These are phyloP conservation scores for Blepharisma stoltei DNA, from an alignment of 73 alveolate species.

Conservation along the genomic window DNA sequence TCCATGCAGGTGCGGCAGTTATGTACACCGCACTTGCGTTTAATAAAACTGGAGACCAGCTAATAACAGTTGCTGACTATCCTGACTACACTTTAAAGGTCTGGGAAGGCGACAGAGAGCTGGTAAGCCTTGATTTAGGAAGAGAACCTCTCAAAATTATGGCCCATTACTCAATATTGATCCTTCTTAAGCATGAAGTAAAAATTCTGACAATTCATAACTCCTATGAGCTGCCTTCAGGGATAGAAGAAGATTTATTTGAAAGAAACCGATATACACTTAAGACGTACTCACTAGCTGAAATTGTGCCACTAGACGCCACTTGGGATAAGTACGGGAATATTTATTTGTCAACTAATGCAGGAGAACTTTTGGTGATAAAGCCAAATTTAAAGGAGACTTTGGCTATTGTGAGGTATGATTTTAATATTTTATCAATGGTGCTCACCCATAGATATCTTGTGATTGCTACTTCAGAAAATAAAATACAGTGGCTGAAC, in stretches of 20 bases:
- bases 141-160: conserved; percentile 9
- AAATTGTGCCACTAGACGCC: conserved; percentile 7
- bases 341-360: conserved; percentile 21
- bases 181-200: conserved; percentile 17
- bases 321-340: conserved; percentile 27
- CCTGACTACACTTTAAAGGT: conserved; percentile 59
- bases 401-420: conserved; percentile 14
- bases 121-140: background rate
- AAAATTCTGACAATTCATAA: background rate
- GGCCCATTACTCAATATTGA: conserved; percentile 6
- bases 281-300: conserved; percentile 10
- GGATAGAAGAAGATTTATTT: background rate
- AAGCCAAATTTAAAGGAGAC: background rate
- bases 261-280: background rate
- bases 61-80: conserved; percentile 58
- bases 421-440: conserved; percentile 44
- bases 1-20: conserved; percentile 56
- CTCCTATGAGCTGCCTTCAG: background rate
- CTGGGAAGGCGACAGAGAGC: conserved; percentile 1
- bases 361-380: conserved; percentile 14
- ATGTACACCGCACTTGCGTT: conserved; percentile 56
- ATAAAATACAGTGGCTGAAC: conserved; percentile 51
- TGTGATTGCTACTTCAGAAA: conserved; percentile 59
- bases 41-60: conserved; percentile 57
- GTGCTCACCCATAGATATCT: conserved; percentile 68